Base-by-base conservation (phyloP, 2,329 filamentous ascomycete species). In the Curvularia sp. region DNA sequence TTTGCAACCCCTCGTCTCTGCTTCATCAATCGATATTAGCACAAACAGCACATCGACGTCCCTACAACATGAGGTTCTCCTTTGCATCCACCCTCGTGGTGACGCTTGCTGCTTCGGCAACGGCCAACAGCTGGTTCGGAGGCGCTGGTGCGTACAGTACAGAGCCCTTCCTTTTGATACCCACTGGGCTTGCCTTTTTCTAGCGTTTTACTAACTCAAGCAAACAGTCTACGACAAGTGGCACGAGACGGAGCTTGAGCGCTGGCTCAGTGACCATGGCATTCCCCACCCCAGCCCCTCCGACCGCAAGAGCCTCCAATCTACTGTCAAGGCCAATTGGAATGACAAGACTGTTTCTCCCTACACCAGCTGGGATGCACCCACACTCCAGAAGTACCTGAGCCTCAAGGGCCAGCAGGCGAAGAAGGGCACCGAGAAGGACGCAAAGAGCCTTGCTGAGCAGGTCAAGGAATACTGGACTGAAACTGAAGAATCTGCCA, bases 231-330 rank as follows among this genome's bases (percentile, higher is more conserved):
- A 98, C 84, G 97, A 98, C 81, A 97, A 95, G 78, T 99, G 95
- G 95, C 94, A 98, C 72, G 89, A 98, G 83, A 96, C 92, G 21
- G 95, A 99, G 84, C 87, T 99, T 28, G 94, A 99, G 82, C 87
- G 93, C 72, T 99, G 95, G 95, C 87, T 99, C 49, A 91, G 91
- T 28, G 95, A 99, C 76, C 86, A 98, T 80, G 87, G 93, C 76
- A 84, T 99, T 57, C 92, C 94, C 9, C 93, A 97, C 77, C 93
- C 95, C n/a, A 89, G 87, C 10, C 87, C 93, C 10, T 88, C 94
- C 48, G 93, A 97, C 79, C 92, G 95, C 73, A 96, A 95, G 80
- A 92, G 97, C 67, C 88, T 99, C n/a, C 91, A 97, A 80, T 88
- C 88, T 61, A 81, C 96, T n/a, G 90, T 98, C 64, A 89, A 92